Conservation (phyloP, 352 stramenopile genomes). For the Peronosclerospora sorghi region DNA sequence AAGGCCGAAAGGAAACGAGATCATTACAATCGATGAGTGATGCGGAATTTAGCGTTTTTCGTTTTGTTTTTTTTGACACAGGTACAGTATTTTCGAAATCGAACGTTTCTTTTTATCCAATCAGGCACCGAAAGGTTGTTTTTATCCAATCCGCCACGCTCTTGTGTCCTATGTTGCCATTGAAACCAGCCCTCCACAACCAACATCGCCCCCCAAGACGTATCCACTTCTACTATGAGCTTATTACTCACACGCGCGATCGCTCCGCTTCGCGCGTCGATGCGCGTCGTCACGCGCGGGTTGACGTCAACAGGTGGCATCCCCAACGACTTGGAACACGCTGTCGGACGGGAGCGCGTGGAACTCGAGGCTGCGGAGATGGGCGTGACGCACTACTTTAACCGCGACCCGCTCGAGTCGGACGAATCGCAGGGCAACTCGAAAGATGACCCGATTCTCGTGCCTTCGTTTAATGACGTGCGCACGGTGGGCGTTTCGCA, state of each 20-base stretch:
- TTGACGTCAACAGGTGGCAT: constrained; percentile 48
- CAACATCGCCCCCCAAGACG: not conserved
- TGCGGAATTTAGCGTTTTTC: no score
- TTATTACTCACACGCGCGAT: constrained; percentile 39
- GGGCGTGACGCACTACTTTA: constrained; percentile 60
- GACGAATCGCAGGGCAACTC: constrained; percentile 83
- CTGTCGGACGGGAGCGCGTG: constrained; percentile 64
- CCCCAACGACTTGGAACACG: constrained; percentile 69
- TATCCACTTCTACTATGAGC: constrained; percentile 21
- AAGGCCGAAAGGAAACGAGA: constrained; percentile 10
- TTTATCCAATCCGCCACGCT: no score
- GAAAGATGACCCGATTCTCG: constrained; percentile 81
- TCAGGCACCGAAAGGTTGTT: no score
- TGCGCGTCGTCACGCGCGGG: constrained; percentile 28
- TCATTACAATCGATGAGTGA: constrained; percentile 19
- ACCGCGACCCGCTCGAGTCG: constrained; percentile 78
- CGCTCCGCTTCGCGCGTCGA: constrained; percentile 37
- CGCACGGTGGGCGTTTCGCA: constrained; percentile 76
- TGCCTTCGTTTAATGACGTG: constrained; percentile 66
- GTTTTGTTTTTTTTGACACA: no score
- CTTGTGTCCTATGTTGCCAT: no score
- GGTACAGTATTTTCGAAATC: no score
- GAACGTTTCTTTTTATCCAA: constrained; percentile 1
- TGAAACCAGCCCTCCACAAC: no score
- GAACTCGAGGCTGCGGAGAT: constrained; percentile 66